Conservation (phyloP, 495 filamentous ascomycete genomes). For the Penicillium maclennaniae region DNA sequence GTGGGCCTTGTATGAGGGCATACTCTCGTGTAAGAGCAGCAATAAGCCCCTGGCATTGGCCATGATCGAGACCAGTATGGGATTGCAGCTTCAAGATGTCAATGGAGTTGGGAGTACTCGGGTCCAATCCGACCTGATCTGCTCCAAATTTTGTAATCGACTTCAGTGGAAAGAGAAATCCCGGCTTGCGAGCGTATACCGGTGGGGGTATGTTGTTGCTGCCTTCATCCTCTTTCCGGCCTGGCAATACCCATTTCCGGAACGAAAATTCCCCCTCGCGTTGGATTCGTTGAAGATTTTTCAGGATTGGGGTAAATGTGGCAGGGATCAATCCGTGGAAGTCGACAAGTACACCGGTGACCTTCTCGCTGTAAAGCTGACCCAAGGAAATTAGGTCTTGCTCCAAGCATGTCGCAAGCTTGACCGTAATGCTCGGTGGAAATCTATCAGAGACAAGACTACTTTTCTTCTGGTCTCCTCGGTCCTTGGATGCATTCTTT, state of each 20-base stretch:
- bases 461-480: too few relatives aligned
- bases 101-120: not conserved
- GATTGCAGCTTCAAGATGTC: constrained; percentile 5
- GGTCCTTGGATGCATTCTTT: too few relatives aligned
- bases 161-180: constrained; percentile 1
- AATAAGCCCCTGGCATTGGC: constrained; percentile 10
- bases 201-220: constrained; percentile 1
- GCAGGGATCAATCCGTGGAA: not conserved
- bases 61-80: not conserved
- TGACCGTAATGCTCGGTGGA: too few relatives aligned
- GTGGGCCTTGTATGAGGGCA: constrained; percentile 74
- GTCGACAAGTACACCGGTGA: not conserved
- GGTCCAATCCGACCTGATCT: not conserved
- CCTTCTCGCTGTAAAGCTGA: too few relatives aligned
- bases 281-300: not conserved
- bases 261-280: not conserved
- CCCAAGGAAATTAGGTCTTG: too few relatives aligned
- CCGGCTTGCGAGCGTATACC: constrained; percentile 4
- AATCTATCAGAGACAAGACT: too few relatives aligned
- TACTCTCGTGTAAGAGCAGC: constrained; percentile 17
- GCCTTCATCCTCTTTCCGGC: not conserved
- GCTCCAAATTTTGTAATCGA: not conserved
- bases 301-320: not conserved
- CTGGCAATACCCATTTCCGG: not conserved
- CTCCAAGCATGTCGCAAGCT: too few relatives aligned